These are phyloP conservation scores for Leptodontidium sp. DNA, from an alignment of 2,329 filamentous ascomycete species.

Conservation along the genomic window DNA sequence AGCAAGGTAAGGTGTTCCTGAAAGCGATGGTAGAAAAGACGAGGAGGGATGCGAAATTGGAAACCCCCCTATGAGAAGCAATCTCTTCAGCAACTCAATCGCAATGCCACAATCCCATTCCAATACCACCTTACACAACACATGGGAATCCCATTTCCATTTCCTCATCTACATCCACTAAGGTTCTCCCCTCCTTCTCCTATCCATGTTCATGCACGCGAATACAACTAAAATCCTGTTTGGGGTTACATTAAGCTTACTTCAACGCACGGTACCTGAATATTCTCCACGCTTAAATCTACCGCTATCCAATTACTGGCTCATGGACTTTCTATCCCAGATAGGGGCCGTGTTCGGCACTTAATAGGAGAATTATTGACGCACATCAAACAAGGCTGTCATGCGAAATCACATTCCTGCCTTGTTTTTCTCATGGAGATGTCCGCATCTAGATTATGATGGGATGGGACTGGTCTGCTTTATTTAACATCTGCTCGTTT, in stretches of 20 bases:
- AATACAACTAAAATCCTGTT: constrained; percentile 3
- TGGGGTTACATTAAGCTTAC: constrained; percentile 3
- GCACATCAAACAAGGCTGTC: constrained; percentile 1
- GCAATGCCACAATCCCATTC: background rate
- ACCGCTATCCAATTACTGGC: background rate
- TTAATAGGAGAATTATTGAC: constrained; percentile 17
- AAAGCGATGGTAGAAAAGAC: background rate
- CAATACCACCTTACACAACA: background rate
- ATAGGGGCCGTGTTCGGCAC: constrained; percentile 13
- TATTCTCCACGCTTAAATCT: background rate
- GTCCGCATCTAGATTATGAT: background rate
- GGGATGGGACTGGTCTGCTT: constrained; percentile 7
- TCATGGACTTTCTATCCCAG: background rate
- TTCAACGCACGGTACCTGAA: constrained; percentile 3
- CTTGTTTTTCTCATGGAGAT: constrained; percentile 1
- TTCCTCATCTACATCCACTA: background rate
- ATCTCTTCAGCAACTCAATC: no score
- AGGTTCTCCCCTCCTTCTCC: no score
- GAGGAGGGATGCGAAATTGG: background rate
- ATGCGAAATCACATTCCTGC: background rate
- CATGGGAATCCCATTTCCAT: constrained; percentile 4
- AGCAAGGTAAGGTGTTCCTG: background rate
- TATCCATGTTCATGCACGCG: constrained; percentile 3
- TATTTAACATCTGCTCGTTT: background rate
- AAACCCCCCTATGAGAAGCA: background rate